Base-by-base conservation (phyloP, 129 eudicot genomes). In the Scalesia atractyloides region DNA sequence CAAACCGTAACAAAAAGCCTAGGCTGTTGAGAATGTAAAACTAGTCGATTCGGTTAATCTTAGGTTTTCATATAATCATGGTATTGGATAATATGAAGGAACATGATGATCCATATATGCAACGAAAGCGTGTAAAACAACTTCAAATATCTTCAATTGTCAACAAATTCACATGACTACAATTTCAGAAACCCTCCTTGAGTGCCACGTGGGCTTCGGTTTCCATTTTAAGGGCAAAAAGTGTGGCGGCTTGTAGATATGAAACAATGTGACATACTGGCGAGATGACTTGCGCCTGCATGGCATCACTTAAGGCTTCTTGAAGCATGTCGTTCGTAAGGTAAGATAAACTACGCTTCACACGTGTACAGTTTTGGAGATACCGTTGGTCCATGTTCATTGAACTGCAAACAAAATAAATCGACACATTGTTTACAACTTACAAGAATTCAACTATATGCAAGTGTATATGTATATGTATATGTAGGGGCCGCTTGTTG, bases 251-350 rank as follows among this genome's bases (percentile, higher is more conserved):
- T 81, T 89, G 96, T 52, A 86, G 73, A 76, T 82, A 86, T 1
- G 84, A 80, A 17, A 88, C 96, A 16, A 81, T 86, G 67, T 85
- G 82, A 90, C 90, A 89, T 15, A 80, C 87, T 18, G 92, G 92
- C 7, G 86, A 84, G 24, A 84, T 64, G 9, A 84, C 83, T 54
- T 84, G 89, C 2, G 92, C 92, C 75, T 89, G 91, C 91, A 89
- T 84, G 57, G 96, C 91, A 64, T 88, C 96, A 10, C 76, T 68
- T 14, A 88, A 69, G 1, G 96, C 96, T 74, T 84, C 89, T 64
- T 82, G 87, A 34, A 89, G 84, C 80, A 71, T 83, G 63, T 84
- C 79, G 39, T 73, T 73, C 86, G 86, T 78, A 30, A 89, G 80
- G 70, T 89, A 74, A 8, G 82, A 79, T 52, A 86, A 76, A 69